A percentile compares a stretch with the other conserved stretches of the same genome.
These are phyloP conservation scores for Botryosphaeria dothidea DNA, from an alignment of 2,329 filamentous ascomycete genomes.

Conservation along the genomic window DNA sequence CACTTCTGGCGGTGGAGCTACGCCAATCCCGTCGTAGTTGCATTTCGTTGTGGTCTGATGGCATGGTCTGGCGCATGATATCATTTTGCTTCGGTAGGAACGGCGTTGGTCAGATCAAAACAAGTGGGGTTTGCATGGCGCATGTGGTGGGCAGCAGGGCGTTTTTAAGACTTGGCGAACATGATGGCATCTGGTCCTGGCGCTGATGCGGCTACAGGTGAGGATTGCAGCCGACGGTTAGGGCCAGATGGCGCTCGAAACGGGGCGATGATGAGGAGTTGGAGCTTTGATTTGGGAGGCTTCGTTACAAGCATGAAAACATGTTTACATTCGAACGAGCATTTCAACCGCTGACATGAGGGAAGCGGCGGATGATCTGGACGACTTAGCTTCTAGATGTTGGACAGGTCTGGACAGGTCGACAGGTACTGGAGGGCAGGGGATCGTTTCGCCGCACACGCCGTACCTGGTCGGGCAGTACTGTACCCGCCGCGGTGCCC, in stretches of 20 bases:
- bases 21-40: conserved; percentile 16
- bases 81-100: background rate
- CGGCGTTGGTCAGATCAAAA: conserved; percentile 5
- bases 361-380: too few relatives aligned
- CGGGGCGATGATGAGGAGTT: too few relatives aligned
- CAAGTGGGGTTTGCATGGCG: background rate
- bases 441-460: background rate
- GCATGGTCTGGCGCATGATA: background rate
- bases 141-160: background rate
- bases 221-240: too few relatives aligned
- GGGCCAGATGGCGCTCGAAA: too few relatives aligned
- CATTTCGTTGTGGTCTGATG: background rate
- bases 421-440: background rate
- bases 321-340: too few relatives aligned
- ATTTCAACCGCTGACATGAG: too few relatives aligned
- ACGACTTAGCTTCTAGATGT: too few relatives aligned
- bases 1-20: conserved; percentile 31
- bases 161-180: background rate
- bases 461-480: background rate
- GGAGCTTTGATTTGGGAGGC: too few relatives aligned
- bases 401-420: too few relatives aligned
- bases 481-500: background rate
- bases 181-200: background rate
- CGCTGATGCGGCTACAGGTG: background rate
- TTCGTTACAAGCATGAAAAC: too few relatives aligned